Evolutionary conservation across 345 rosid genomes (phyloP).

Genomic region (Ceriops decandra): DNA sequence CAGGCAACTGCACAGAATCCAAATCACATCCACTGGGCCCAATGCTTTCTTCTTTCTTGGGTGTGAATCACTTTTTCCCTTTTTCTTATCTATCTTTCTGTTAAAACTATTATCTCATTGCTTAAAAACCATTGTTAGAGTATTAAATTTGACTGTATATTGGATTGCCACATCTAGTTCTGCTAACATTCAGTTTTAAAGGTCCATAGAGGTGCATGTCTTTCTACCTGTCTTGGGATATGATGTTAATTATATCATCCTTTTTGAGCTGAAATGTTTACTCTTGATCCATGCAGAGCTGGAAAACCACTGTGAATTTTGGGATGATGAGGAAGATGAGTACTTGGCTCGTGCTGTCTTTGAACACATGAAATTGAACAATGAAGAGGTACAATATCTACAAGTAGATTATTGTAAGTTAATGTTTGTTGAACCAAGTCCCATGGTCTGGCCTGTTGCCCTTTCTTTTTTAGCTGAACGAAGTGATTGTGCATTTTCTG

Average conservation of each 20-base stretch:
- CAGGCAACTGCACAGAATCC: no score
- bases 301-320: conserved; percentile 34
- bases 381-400: conserved; percentile 40
- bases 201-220: not conserved
- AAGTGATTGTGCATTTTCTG: no score
- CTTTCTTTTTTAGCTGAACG: no score
- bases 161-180: not conserved
- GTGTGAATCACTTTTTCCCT: no score
- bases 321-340: conserved; percentile 89
- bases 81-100: no score
- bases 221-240: conserved; percentile 2
- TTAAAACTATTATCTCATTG: not conserved
- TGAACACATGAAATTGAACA: conserved; percentile 70
- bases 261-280: conserved; percentile 26
- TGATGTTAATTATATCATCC: conserved; percentile 9
- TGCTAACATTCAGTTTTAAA: not conserved
- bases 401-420: not conserved
- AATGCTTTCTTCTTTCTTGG: no score
- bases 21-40: no score
- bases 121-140: not conserved
- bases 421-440: not conserved
- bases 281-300: conserved; percentile 37
- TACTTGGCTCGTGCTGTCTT: conserved; percentile 72
- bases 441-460: not conserved
- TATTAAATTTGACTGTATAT: not conserved